A percentile compares a stretch with the other conserved stretches of the same genome.
phyloP scores from a whole-genome alignment of 2,329 filamentous ascomycete genomes.

The Calonectria naviculata region DNA sequence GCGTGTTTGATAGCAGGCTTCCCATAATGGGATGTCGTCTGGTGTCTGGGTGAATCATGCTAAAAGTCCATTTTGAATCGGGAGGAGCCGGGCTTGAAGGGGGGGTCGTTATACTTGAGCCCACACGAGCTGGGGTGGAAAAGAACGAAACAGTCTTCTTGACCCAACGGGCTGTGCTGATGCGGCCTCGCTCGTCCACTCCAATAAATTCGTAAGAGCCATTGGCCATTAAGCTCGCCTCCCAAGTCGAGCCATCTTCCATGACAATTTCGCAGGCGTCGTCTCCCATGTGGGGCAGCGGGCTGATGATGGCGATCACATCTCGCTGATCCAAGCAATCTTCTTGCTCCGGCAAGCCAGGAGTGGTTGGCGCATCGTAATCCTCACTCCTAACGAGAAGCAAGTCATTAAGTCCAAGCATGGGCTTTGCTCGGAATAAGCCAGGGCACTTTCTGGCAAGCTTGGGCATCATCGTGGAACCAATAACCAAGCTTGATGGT shows the following conservation, averaged over 20 bases:
- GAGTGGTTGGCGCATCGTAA: slow-evolving; percentile 56
- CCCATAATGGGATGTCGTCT: slow-evolving; percentile 82
- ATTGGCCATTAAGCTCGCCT: slow-evolving; percentile 60
- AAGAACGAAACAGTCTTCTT: slow-evolving; percentile 50
- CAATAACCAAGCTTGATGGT: slow-evolving; percentile 70
- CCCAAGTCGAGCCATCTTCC: slow-evolving; percentile 71
- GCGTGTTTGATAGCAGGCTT: slow-evolving; percentile 68
- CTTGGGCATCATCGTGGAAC: slow-evolving; percentile 67
- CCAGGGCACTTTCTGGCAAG: slow-evolving; percentile 71
- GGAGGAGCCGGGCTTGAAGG: slow-evolving; percentile 39
- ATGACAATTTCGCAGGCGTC: slow-evolving; percentile 74
- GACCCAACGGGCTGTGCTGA: slow-evolving; percentile 77
- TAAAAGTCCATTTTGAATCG: slow-evolving; percentile 78
- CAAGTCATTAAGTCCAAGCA: slow-evolving; percentile 75
- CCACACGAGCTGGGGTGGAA: slow-evolving; percentile 24
- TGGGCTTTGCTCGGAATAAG: slow-evolving; percentile 71
- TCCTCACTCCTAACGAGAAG: slow-evolving; percentile 78
- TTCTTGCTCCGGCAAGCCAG: slow-evolving; percentile 54
- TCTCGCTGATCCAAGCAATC: slow-evolving; percentile 59
- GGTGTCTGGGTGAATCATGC: slow-evolving; percentile 76
- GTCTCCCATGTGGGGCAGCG: slow-evolving; percentile 59
- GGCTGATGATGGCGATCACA: slow-evolving; percentile 77
- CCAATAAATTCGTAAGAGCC: slow-evolving; percentile 75
- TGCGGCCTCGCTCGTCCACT: slow-evolving; percentile 66
- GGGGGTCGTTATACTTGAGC: slow-evolving; percentile 33